phyloP scores from a whole-genome alignment of 2,329 filamentous ascomycete species.

The Neofusicoccum sp. region DNA sequence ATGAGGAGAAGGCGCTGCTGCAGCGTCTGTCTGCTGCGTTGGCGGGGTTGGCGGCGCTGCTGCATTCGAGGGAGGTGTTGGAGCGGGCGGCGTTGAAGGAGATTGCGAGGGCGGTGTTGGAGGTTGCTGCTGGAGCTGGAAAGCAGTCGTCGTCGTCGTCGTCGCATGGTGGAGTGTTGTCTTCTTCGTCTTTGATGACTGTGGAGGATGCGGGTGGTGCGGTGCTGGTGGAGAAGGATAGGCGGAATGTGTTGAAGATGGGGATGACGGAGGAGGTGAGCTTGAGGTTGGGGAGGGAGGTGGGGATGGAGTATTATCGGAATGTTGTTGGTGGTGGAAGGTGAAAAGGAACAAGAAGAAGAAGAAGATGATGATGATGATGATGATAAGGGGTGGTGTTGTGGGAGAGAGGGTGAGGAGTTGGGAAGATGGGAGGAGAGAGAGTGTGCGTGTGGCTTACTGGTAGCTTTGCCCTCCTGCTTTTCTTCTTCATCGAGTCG shows the following conservation, averaged over 20 bases:
- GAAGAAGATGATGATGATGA: not conserved
- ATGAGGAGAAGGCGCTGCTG: conserved; percentile 22
- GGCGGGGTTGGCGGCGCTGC: conserved; percentile 40
- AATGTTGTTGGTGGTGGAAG: conserved; percentile 54
- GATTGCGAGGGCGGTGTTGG: conserved; percentile 60
- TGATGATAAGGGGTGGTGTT: no score
- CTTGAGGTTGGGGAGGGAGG: conserved; percentile 66
- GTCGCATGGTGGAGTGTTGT: no score
- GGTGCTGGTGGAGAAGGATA: not conserved
- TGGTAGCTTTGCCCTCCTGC: no score
- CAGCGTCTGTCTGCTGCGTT: conserved; percentile 36
- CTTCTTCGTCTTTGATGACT: no score
- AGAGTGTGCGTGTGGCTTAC: not conserved
- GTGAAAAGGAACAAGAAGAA: not conserved
- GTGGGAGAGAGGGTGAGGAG: no score
- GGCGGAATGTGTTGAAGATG: not conserved
- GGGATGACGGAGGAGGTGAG: conserved; percentile 29
- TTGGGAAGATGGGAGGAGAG: not conserved
- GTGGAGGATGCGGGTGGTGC: not conserved
- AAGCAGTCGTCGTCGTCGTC: no score
- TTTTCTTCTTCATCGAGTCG: no score
- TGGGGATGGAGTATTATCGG: conserved; percentile 68
- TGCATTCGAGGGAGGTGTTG: conserved; percentile 46
- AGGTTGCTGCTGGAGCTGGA: not conserved
- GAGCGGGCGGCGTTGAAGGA: conserved; percentile 73